Percentiles rank a stretch among this genome's conserved stretches.
phyloP scores from a whole-genome alignment of 805 yeast genomes.

The Wickerhamiella azyma region DNA sequence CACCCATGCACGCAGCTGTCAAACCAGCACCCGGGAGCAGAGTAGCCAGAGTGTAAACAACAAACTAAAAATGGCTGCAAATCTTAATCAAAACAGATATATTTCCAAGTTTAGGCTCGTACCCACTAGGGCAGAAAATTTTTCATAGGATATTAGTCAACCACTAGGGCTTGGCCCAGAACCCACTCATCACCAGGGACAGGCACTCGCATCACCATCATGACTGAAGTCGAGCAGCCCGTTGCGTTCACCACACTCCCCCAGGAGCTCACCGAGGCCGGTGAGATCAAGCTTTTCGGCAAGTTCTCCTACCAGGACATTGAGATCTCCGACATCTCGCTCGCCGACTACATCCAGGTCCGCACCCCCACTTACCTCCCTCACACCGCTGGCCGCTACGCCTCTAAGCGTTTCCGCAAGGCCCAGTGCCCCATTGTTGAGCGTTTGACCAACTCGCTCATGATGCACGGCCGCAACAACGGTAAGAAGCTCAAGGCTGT shows the following conservation, averaged over 20 bases:
- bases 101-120: too few relatives aligned
- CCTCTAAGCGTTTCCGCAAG: slow-evolving; percentile 99
- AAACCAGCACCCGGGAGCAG: too few relatives aligned
- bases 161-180: slow-evolving; percentile 5
- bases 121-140: background rate
- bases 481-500: slow-evolving; percentile 99
- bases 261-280: slow-evolving; percentile 89
- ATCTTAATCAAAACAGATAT: too few relatives aligned
- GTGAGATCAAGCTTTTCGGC: slow-evolving; percentile 96
- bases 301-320: slow-evolving; percentile 98
- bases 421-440: slow-evolving; percentile 99
- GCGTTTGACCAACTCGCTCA: slow-evolving; percentile 98
- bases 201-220: slow-evolving; percentile 22
- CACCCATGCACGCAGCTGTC: too few relatives aligned
- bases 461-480: slow-evolving; percentile 99
- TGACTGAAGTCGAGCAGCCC: slow-evolving; percentile 56
- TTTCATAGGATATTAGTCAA: background rate
- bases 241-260: slow-evolving; percentile 94
- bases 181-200: slow-evolving; percentile 7
- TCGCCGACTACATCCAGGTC: slow-evolving; percentile 96
- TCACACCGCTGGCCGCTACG: slow-evolving; percentile 99
- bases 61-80: too few relatives aligned
- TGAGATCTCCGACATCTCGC: slow-evolving; percentile 93
- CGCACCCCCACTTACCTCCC: slow-evolving; percentile 94
- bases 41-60: too few relatives aligned